A percentile compares a stretch with the other conserved stretches of the same genome.
Conservation (phyloP, 2,329 filamentous ascomycete genomes). For the Aureobasidium sp. region DNA sequence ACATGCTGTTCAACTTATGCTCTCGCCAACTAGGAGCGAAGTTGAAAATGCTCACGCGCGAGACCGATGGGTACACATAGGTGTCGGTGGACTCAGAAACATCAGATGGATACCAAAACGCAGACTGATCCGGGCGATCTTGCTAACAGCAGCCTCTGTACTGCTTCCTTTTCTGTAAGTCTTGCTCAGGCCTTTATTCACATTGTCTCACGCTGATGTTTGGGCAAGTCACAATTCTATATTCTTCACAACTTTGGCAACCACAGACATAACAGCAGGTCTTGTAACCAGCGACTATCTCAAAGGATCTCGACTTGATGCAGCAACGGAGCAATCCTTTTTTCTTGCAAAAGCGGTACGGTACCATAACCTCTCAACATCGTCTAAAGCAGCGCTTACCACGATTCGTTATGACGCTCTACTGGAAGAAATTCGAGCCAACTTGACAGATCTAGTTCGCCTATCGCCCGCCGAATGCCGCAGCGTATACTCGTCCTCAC, state of each 20-base stretch:
- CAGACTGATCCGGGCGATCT: background rate
- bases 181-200: background rate
- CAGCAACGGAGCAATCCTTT: background rate
- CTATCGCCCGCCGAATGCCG: background rate
- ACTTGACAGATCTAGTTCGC: background rate
- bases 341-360: background rate
- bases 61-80: background rate
- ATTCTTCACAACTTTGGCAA: background rate
- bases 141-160: background rate
- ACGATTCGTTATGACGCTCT: background rate
- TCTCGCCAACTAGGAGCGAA: background rate
- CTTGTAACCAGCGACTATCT: background rate
- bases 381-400: background rate
- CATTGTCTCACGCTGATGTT: background rate
- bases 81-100: background rate
- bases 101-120: background rate
- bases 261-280: background rate
- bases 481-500: background rate
- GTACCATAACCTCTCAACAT: background rate
- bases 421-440: background rate
- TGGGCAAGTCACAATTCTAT: background rate
- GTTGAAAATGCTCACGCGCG: background rate
- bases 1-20: background rate
- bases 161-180: slow-evolving; percentile 1
- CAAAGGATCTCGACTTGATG: background rate